These are phyloP conservation scores for Dryas octopetala DNA, from an alignment of 306 rosid species.

Conservation along the genomic window DNA sequence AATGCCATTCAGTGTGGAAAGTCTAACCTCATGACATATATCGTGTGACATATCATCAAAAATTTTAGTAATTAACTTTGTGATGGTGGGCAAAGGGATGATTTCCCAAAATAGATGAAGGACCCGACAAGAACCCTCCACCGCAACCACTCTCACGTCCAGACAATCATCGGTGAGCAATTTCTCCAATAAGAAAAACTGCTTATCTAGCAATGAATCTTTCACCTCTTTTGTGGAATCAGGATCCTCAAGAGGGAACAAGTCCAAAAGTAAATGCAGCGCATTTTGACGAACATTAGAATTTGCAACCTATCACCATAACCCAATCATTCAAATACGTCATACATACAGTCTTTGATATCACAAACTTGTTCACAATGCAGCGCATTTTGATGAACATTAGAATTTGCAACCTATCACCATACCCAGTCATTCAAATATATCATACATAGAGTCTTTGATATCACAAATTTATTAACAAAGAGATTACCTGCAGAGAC, in stretches of 20 bases:
- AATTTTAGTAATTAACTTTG: slow-evolving; percentile 63
- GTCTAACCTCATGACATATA: slow-evolving; percentile 71
- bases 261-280: slow-evolving; percentile 73
- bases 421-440: not conserved
- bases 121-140: slow-evolving; percentile 84
- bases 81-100: slow-evolving; percentile 73
- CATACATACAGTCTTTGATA: not conserved
- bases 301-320: slow-evolving; percentile 66
- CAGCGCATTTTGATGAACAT: slow-evolving; percentile 86
- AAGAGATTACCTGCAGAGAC: slow-evolving; percentile 71
- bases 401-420: slow-evolving; percentile 80
- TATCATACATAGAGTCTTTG: not conserved
- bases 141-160: slow-evolving; percentile 78
- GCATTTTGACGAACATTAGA: slow-evolving; percentile 91
- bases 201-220: slow-evolving; percentile 73
- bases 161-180: slow-evolving; percentile 73
- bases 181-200: slow-evolving; percentile 76
- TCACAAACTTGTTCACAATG: slow-evolving; percentile 26
- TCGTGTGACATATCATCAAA: slow-evolving; percentile 78
- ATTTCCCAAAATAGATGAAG: slow-evolving; percentile 91
- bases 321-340: not conserved
- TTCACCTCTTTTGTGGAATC: slow-evolving; percentile 87
- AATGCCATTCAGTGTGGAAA: slow-evolving; percentile 71
- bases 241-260: slow-evolving; percentile 93
- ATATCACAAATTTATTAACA: not conserved